Evolutionary conservation across 2,329 filamentous ascomycete genomes (phyloP), one percentile per base, ranked within the genome.

Genomic region (Mycosphaerella arachidis): DNA sequence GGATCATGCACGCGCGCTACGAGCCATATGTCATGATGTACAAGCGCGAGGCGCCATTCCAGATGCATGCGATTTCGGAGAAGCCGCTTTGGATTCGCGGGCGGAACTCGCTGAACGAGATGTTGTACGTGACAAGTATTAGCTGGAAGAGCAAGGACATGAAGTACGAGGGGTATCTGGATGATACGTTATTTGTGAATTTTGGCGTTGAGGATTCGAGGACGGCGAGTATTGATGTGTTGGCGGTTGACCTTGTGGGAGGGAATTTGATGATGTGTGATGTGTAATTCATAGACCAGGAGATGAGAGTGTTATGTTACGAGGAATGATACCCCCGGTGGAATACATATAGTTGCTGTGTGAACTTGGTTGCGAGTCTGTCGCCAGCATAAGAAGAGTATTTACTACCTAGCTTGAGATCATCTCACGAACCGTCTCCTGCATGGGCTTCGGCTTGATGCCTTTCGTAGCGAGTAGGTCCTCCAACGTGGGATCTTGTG

Each of bases 121-220:
- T 85, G 82, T 72, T 86, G 30, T 86, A 85, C 61, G 73, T 85
- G 0, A 85, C 82, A 0, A 81, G 78, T 0, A 79, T 85, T 33
- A 82, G 76, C 60, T 86, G 84, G 84, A 84, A 80, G 68, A 68
- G 62, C 0, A 68, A 69, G 0, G 76, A 75, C 0, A 71, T 77
- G 61, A 78, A 68, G 31, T 85, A 86, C 62, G 80, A 85, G 65
- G 84, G 84, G 0, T 84, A 79, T 57, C 60, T 81, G 9, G 83
- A 86, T 62, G 83, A 86, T 65, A 76, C 79, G 12, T 18, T 86
- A 13, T 80, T 86, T 45, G 48, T 86, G 3, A 76, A 72, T 0
- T 86, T 86, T 68, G 84, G 84, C 0, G 78, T 84, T 37, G 83
- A 86, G 67, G 83, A 86, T 67, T 63, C 71, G 51, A 71, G 67